Evolutionary conservation across 2,329 filamentous ascomycete genomes (phyloP).

Genomic region (Penicillium crustosum): DNA sequence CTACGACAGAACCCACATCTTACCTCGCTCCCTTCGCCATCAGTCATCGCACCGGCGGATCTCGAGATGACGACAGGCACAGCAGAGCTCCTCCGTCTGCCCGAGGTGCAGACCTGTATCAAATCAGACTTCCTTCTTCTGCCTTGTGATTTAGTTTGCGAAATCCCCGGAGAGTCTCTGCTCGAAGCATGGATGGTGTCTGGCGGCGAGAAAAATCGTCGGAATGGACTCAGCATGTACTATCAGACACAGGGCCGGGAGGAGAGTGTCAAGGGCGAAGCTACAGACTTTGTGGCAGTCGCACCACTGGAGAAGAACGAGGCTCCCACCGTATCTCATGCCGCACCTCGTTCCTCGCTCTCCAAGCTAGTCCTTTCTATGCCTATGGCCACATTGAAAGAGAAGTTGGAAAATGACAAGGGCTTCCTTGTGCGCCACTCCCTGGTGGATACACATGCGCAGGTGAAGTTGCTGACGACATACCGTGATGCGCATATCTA

Average conservation of each 20-base stretch:
- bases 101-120: slow-evolving; percentile 75
- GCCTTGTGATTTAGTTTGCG: slow-evolving; percentile 91
- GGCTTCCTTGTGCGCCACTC: slow-evolving; percentile 68
- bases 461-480: slow-evolving; percentile 75
- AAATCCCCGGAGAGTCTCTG: slow-evolving; percentile 77
- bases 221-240: slow-evolving; percentile 84
- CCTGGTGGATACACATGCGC: slow-evolving; percentile 71
- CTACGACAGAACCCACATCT: slow-evolving; percentile 52
- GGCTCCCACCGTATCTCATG: slow-evolving; percentile 31
- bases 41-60: slow-evolving; percentile 73
- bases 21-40: slow-evolving; percentile 52
- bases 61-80: slow-evolving; percentile 85
- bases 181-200: slow-evolving; percentile 90
- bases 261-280: slow-evolving; percentile 78
- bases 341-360: slow-evolving; percentile 40
- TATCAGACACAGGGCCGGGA: slow-evolving; percentile 77
- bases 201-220: slow-evolving; percentile 59
- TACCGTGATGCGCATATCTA: slow-evolving; percentile 94
- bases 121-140: slow-evolving; percentile 85
- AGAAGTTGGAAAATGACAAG: slow-evolving; percentile 73
- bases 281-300: slow-evolving; percentile 87
- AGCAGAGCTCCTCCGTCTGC: slow-evolving; percentile 79
- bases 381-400: slow-evolving; percentile 85
- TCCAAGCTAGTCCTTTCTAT: slow-evolving; percentile 82
- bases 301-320: slow-evolving; percentile 61